These are phyloP conservation scores for Termitomyces sp. DNA, from an alignment of 768 basidiomycete species.

Conservation along the genomic window DNA sequence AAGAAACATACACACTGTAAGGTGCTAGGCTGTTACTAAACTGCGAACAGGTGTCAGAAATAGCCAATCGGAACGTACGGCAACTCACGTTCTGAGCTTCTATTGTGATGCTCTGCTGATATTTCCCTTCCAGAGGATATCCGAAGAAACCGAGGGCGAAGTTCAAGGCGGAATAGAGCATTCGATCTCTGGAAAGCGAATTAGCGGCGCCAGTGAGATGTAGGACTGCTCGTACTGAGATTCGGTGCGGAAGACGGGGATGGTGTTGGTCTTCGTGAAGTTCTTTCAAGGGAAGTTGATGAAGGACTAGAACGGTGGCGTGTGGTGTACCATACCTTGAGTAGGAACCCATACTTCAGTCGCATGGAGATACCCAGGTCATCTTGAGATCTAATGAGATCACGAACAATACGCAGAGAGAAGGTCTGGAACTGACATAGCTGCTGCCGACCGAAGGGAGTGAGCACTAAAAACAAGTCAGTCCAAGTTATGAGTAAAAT, in stretches of 20 bases:
- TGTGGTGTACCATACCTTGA: slow-evolving; percentile 43
- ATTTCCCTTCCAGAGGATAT: slow-evolving; percentile 67
- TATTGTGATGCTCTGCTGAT: slow-evolving; percentile 75
- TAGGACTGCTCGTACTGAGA: slow-evolving; percentile 45
- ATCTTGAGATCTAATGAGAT: slow-evolving; percentile 31
- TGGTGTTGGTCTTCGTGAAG: slow-evolving; percentile 55
- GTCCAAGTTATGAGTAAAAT: neutral
- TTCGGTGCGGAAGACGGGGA: slow-evolving; percentile 80
- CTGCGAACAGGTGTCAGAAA: slow-evolving; percentile 24
- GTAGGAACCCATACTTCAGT: slow-evolving; percentile 76
- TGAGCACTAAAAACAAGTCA: slow-evolving; percentile 51
- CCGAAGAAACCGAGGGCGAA: slow-evolving; percentile 78
- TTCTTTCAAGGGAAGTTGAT: slow-evolving; percentile 33
- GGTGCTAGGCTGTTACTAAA: slow-evolving; percentile 88
- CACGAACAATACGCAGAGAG: neutral
- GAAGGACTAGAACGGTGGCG: neutral
- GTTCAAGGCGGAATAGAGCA: slow-evolving; percentile 62
- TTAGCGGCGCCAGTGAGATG: neutral
- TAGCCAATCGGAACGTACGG: slow-evolving; percentile 32
- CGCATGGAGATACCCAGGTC: slow-evolving; percentile 70
- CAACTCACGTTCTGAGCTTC: slow-evolving; percentile 42
- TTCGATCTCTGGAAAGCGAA: slow-evolving; percentile 53
- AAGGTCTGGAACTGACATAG: slow-evolving; percentile 50
- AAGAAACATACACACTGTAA: slow-evolving; percentile 59
- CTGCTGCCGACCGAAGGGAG: slow-evolving; percentile 87